Conservation (phyloP, 2,329 filamentous ascomycete species). For the Didymella lethalis region DNA sequence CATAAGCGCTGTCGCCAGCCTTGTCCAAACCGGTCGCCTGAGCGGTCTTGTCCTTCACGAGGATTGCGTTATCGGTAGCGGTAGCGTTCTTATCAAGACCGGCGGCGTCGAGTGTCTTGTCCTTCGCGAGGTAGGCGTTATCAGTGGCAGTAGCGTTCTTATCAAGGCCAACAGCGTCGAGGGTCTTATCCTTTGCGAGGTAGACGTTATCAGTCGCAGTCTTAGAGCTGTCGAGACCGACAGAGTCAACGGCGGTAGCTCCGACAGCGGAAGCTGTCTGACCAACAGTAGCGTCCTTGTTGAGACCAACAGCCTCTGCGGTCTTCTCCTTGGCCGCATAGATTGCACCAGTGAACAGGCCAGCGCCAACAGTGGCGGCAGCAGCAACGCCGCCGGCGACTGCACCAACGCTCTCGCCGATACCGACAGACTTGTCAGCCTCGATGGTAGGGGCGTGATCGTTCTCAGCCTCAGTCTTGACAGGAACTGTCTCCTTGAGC, state of each 20-base stretch:
- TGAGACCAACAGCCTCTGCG: conserved; percentile 50
- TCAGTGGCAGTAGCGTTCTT: conserved; percentile 67
- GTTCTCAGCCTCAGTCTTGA: conserved; percentile 60
- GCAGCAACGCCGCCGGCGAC: conserved; percentile 44
- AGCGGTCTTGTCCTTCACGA: conserved; percentile 10
- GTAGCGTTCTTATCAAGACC: conserved; percentile 52
- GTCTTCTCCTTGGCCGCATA: conserved; percentile 45
- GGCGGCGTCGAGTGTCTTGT: conserved; percentile 16
- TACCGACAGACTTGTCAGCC: conserved; percentile 28
- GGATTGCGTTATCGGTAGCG: conserved; percentile 49
- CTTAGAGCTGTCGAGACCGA: conserved; percentile 52
- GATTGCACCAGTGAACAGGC: conserved; percentile 47
- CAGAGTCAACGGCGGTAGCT: conserved; percentile 43
- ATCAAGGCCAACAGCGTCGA: conserved; percentile 66
- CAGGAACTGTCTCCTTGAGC: conserved; percentile 71
- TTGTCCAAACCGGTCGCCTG: conserved; percentile 44
- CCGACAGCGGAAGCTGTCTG: conserved; percentile 32
- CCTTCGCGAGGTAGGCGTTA: conserved; percentile 41
- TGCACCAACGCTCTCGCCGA: conserved; percentile 24
- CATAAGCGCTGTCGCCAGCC: conserved; percentile 6
- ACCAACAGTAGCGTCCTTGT: conserved; percentile 49
- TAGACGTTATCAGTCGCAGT: conserved; percentile 52
- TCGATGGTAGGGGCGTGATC: conserved; percentile 19
- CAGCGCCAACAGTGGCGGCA: conserved; percentile 52
- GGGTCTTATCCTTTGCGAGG: conserved; percentile 72